Conservation (phyloP, 2,329 filamentous ascomycete species). For the Stachybotrys chartarum region DNA sequence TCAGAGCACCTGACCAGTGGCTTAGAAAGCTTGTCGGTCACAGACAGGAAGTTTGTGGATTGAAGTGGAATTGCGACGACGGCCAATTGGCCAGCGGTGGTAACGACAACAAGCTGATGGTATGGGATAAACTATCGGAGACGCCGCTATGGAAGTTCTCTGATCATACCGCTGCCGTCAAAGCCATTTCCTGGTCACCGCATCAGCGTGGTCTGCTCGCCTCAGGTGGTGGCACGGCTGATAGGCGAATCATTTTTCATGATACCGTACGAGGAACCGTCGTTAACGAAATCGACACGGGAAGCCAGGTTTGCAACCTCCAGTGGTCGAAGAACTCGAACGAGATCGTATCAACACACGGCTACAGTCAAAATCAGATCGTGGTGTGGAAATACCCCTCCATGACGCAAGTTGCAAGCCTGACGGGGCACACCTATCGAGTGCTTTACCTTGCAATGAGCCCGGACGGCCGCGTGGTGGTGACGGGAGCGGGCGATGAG, state of each 20-base stretch:
- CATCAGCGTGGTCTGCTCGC: conserved; percentile 93
- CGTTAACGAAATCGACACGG: conserved; percentile 88
- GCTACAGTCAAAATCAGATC: conserved; percentile 97
- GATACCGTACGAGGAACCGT: conserved; percentile 79
- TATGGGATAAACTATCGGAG: conserved; percentile 95
- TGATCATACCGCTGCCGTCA: conserved; percentile 92
- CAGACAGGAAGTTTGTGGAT: conserved; percentile 94
- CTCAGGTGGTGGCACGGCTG: conserved; percentile 90
- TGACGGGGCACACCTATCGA: conserved; percentile 94
- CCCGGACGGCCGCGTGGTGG: conserved; percentile 86
- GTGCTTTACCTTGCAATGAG: conserved; percentile 97
- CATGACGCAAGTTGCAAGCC: conserved; percentile 92
- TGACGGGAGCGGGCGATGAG: conserved; percentile 94
- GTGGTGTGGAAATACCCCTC: conserved; percentile 99
- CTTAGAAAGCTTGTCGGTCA: conserved; percentile 82
- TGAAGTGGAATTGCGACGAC: conserved; percentile 96
- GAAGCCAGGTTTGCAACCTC: conserved; percentile 97
- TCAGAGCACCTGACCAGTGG: conserved; percentile 87
- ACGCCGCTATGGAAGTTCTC: conserved; percentile 90
- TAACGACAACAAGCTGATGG: conserved; percentile 98
- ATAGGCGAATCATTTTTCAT: conserved; percentile 96
- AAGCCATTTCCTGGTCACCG: conserved; percentile 96
- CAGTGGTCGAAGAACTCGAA: conserved; percentile 97
- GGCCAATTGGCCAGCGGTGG: conserved; percentile 91
- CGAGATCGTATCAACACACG: conserved; percentile 94